Percentiles rank a stretch among this genome's conserved stretches.
phyloP scores from a whole-genome alignment of 2,329 filamentous ascomycete genomes.

The Pestalotiopsis fici region DNA sequence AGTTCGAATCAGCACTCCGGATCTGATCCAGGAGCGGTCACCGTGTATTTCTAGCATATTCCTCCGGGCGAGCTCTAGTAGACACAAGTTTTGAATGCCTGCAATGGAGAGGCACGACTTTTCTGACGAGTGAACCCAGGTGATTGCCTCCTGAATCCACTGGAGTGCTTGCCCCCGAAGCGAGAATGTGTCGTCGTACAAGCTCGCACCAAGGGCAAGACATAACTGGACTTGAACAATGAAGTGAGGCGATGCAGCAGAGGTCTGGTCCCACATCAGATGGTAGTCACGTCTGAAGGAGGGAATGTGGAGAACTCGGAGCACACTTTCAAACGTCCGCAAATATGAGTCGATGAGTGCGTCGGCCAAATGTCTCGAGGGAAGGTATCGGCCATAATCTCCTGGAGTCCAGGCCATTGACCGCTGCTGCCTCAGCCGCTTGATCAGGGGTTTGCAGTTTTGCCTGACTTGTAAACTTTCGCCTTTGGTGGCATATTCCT shows the following conservation, averaged over 20 bases:
- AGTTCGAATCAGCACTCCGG: slow-evolving; percentile 42
- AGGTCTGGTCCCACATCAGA: slow-evolving; percentile 42
- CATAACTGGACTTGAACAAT: slow-evolving; percentile 59
- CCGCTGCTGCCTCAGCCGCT: slow-evolving; percentile 49
- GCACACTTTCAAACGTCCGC: slow-evolving; percentile 44
- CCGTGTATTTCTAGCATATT: slow-evolving; percentile 38
- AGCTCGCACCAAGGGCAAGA: slow-evolving; percentile 56
- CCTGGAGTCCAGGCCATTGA: background rate
- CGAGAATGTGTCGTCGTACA: slow-evolving; percentile 51
- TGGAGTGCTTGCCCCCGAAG: slow-evolving; percentile 48
- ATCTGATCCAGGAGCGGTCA: slow-evolving; percentile 47
- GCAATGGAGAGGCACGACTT: slow-evolving; percentile 52
- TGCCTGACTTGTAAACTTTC: slow-evolving; percentile 31
- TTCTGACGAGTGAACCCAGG: slow-evolving; percentile 48
- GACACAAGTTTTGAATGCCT: slow-evolving; percentile 48
- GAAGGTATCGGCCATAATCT: slow-evolving; percentile 37
- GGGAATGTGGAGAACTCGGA: slow-evolving; percentile 53
- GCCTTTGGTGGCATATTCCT: background rate
- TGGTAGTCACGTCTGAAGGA: slow-evolving; percentile 51
- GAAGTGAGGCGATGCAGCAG: slow-evolving; percentile 39
- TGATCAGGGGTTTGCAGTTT: slow-evolving; percentile 54
- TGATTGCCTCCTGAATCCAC: slow-evolving; percentile 60
- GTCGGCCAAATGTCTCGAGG: slow-evolving; percentile 45
- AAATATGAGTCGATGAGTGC: slow-evolving; percentile 51
- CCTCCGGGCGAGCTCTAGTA: slow-evolving; percentile 42